Conservation (phyloP, 768 basidiomycete species). For the Gautieria morchelliformis region DNA sequence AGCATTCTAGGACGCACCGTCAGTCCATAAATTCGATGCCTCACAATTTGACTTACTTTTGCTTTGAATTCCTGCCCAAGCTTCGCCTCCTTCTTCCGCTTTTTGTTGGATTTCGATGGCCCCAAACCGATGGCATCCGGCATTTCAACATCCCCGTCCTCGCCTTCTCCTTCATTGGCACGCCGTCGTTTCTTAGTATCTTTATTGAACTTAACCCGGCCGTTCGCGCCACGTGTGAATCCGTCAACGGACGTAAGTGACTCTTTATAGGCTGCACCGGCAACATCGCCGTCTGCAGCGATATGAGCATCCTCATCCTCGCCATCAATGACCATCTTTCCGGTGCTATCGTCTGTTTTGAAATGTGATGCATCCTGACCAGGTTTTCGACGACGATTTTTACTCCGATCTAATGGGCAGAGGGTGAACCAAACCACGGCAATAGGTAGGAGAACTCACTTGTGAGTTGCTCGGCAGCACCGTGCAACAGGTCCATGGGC, state of each 20-base stretch:
- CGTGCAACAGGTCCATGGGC: constrained; percentile 89
- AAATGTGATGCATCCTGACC: constrained; percentile 82
- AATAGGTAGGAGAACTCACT: constrained; percentile 35
- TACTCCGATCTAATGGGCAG: constrained; percentile 28
- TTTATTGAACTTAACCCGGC: constrained; percentile 91
- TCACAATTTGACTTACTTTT: constrained; percentile 49
- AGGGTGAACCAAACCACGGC: not conserved
- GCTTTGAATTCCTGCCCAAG: constrained; percentile 91
- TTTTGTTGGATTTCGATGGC: constrained; percentile 31
- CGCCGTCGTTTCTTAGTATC: constrained; percentile 89
- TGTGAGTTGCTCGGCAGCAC: constrained; percentile 59
- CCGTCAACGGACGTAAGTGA: constrained; percentile 80
- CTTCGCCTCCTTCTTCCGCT: constrained; percentile 43
- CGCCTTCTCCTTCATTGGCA: constrained; percentile 43
- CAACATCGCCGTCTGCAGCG: constrained; percentile 31
- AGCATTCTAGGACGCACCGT: constrained; percentile 54
- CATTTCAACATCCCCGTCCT: constrained; percentile 59
- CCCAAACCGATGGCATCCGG: constrained; percentile 50
- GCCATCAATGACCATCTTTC: constrained; percentile 66
- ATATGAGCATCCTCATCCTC: constrained; percentile 33
- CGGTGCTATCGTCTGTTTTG: constrained; percentile 77
- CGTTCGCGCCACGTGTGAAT: constrained; percentile 74
- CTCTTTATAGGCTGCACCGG: constrained; percentile 77
- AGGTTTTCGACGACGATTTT: constrained; percentile 56
- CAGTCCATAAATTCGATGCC: not conserved